Conservation (phyloP, 148 eudicot species). For the Suaeda aralocaspica region DNA sequence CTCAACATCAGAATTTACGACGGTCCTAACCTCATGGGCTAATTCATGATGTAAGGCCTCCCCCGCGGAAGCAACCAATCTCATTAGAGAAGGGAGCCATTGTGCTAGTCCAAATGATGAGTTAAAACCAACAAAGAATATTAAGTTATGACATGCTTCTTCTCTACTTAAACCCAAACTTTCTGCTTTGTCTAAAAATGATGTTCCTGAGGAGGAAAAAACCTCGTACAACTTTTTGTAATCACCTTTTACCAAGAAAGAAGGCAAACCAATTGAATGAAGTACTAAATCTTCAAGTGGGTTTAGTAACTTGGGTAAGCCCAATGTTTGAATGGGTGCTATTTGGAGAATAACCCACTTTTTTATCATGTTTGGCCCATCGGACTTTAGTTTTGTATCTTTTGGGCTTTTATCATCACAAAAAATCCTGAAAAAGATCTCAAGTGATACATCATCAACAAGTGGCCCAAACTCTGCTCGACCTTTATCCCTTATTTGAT, state of each 20-base stretch:
- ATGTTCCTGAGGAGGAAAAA: conserved; percentile 28
- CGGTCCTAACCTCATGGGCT: conserved; percentile 43
- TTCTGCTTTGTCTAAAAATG: conserved; percentile 47
- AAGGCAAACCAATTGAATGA: conserved; percentile 43
- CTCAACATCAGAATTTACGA: conserved; percentile 32
- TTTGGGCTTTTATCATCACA: conserved; percentile 32
- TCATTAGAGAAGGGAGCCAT: conserved; percentile 41
- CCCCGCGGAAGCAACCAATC: conserved; percentile 52
- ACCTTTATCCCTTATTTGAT: neutral
- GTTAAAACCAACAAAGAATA: conserved; percentile 52
- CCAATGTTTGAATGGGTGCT: conserved; percentile 41
- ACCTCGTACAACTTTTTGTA: conserved; percentile 44
- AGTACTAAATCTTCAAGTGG: conserved; percentile 45
- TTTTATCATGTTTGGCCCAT: conserved; percentile 34
- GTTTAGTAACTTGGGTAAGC: conserved; percentile 41
- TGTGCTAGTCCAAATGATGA: conserved; percentile 51
- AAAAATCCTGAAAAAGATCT: conserved; percentile 43
- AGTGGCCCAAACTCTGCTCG: conserved; percentile 32
- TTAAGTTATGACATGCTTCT: conserved; percentile 68
- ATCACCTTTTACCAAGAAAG: conserved; percentile 35
- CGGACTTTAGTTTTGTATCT: conserved; percentile 24
- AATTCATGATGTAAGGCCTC: conserved; percentile 41
- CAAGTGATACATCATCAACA: conserved; percentile 38
- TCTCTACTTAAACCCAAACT: conserved; percentile 40
- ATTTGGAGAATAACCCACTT: conserved; percentile 47